phyloP scores from a whole-genome alignment of 345 rosid species.

The Euphorbia lathyris region DNA sequence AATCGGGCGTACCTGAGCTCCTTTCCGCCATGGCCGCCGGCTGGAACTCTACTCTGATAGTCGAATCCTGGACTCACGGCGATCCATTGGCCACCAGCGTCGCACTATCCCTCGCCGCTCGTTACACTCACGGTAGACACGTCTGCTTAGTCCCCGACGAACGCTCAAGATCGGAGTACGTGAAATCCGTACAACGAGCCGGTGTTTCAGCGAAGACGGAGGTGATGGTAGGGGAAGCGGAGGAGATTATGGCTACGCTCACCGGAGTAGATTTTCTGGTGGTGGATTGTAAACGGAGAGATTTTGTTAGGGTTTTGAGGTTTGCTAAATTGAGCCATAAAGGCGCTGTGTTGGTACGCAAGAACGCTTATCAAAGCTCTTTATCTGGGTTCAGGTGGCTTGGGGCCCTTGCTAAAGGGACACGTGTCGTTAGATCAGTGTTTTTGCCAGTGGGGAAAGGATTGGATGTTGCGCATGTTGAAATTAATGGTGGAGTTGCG shows the following conservation, averaged over 20 bases:
- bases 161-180: slow-evolving; percentile 54
- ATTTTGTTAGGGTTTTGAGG: slow-evolving; percentile 55
- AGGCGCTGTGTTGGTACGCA: slow-evolving; percentile 79
- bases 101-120: slow-evolving; percentile 69
- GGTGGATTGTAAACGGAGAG: slow-evolving; percentile 62
- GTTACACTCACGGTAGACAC: slow-evolving; percentile 67
- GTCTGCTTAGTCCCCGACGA: slow-evolving; percentile 80
- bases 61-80: slow-evolving; percentile 73
- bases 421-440: slow-evolving; percentile 65
- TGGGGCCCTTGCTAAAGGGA: slow-evolving; percentile 41
- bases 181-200: slow-evolving; percentile 34
- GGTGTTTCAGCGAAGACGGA: slow-evolving; percentile 30
- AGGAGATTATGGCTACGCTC: slow-evolving; percentile 47
- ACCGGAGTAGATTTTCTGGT: slow-evolving; percentile 69
- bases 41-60: slow-evolving; percentile 68
- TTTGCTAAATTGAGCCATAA: slow-evolving; percentile 49
- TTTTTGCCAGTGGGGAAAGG: slow-evolving; percentile 74
- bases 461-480: slow-evolving; percentile 68
- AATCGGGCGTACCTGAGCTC: slow-evolving; percentile 70
- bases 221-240: slow-evolving; percentile 53
- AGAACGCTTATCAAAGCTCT: slow-evolving; percentile 50
- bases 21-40: slow-evolving; percentile 91
- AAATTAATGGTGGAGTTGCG: slow-evolving; percentile 30
- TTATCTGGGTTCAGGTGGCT: slow-evolving; percentile 59
- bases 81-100: slow-evolving; percentile 62